Evolutionary conservation across 805 yeast species (phyloP).

Genomic region (Starmerella scarabaei): DNA sequence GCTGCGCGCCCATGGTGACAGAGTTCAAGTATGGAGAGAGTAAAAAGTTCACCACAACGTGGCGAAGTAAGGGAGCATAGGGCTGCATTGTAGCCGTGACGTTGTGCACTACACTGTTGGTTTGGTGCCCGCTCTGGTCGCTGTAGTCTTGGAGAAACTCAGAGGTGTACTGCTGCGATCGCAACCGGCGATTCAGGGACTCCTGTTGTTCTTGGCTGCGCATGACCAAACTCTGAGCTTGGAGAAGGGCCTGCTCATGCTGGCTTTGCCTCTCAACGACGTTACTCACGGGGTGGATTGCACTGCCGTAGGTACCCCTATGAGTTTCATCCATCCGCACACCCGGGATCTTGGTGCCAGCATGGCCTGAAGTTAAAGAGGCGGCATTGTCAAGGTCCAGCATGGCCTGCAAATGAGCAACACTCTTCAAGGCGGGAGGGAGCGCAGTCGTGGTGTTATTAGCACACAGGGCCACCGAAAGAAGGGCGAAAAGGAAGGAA

Average conservation of each 20-base stretch:
- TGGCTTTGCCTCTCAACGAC: neutral
- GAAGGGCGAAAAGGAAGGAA: neutral
- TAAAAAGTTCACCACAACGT: constrained; percentile 6
- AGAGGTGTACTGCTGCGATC: constrained; percentile 7
- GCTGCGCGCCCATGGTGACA: constrained; percentile 6
- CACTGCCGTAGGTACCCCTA: no score
- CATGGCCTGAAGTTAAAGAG: no score
- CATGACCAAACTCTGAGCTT: constrained; percentile 1
- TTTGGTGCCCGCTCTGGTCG: neutral
- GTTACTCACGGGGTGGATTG: no score
- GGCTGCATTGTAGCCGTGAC: constrained; percentile 4
- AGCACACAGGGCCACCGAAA: no score
- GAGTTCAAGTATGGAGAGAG: constrained; percentile 4
- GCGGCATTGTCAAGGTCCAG: no score
- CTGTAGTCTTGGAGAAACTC: constrained; percentile 3
- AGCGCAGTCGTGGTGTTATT: no score
- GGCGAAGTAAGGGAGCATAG: neutral
- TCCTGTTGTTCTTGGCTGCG: constrained; percentile 5
- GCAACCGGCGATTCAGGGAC: constrained; percentile 5
- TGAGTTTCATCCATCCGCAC: no score
- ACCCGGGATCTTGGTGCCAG: no score
- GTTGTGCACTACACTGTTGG: neutral
- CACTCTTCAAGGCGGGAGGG: no score
- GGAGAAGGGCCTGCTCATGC: neutral
- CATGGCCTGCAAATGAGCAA: no score